Conservation (phyloP, 345 rosid species). For the Raphanus sativus region DNA sequence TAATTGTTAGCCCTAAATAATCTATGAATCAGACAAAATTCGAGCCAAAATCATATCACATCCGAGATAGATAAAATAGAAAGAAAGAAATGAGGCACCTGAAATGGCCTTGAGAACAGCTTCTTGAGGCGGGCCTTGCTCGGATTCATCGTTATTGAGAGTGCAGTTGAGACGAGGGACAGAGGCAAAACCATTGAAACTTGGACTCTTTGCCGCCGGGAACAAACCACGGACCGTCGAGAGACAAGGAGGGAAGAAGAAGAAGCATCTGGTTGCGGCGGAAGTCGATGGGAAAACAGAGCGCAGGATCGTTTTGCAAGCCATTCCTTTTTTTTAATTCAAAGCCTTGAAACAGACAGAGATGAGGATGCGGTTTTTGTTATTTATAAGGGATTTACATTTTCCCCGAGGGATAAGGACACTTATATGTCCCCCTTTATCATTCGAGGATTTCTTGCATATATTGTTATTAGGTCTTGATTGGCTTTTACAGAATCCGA, state of each 20-base stretch:
- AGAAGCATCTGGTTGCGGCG: conserved; percentile 37
- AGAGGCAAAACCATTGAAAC: conserved; percentile 35
- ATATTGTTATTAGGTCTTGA: too few species aligned
- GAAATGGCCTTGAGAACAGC: conserved; percentile 95
- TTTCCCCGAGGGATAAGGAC: too few species aligned
- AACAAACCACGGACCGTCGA: conserved; percentile 14
- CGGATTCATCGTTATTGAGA: conserved; percentile 43
- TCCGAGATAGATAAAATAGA: too few species aligned
- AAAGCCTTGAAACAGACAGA: neutral
- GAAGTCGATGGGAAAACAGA: conserved; percentile 48
- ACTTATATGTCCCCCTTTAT: too few species aligned
- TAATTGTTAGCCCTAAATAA: too few species aligned
- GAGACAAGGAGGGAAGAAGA: conserved; percentile 38
- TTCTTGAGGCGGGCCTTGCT: conserved; percentile 88
- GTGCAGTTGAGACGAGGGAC: conserved; percentile 47
- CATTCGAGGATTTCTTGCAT: too few species aligned
- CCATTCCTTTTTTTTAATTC: conserved; percentile 44
- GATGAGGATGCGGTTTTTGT: neutral
- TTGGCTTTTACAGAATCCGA: too few species aligned
- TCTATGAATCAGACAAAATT: too few species aligned
- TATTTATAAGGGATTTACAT: neutral
- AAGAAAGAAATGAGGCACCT: conserved; percentile 42
- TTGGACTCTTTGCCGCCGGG: conserved; percentile 25
- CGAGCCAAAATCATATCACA: too few species aligned
- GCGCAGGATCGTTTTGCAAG: conserved; percentile 66